phyloP scores from a whole-genome alignment of 345 rosid species.

The Citrus unshiu region DNA sequence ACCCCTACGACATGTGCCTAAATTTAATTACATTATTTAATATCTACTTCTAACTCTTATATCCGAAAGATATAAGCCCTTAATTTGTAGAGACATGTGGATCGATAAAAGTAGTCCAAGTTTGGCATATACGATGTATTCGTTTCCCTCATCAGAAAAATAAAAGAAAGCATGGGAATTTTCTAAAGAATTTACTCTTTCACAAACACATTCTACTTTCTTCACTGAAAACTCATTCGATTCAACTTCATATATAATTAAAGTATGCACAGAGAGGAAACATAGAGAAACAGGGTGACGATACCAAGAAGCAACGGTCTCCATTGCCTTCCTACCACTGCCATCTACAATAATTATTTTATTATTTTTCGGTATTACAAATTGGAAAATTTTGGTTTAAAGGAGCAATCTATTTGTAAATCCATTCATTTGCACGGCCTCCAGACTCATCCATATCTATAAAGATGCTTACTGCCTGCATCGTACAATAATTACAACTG shows the following conservation, averaged over 20 bases:
- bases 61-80: too few species aligned
- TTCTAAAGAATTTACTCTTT: too few species aligned
- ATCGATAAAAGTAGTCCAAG: too few species aligned
- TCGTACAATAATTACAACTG: background rate
- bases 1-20: too few species aligned
- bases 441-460: slow-evolving; percentile 94
- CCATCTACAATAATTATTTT: background rate
- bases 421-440: slow-evolving; percentile 96
- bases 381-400: background rate
- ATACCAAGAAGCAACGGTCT: background rate
- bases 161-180: too few species aligned
- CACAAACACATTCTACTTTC: too few species aligned
- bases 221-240: background rate
- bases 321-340: background rate
- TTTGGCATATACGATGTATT: too few species aligned
- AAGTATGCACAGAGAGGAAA: background rate
- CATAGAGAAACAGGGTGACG: background rate
- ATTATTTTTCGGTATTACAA: background rate
- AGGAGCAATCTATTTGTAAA: slow-evolving; percentile 57
- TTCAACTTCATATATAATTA: background rate
- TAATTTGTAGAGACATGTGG: too few species aligned
- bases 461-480: slow-evolving; percentile 98
- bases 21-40: too few species aligned
- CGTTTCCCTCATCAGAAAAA: too few species aligned
- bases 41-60: too few species aligned